Conservation (phyloP, 2,329 filamentous ascomycete species). For the Penicillium sp. region DNA sequence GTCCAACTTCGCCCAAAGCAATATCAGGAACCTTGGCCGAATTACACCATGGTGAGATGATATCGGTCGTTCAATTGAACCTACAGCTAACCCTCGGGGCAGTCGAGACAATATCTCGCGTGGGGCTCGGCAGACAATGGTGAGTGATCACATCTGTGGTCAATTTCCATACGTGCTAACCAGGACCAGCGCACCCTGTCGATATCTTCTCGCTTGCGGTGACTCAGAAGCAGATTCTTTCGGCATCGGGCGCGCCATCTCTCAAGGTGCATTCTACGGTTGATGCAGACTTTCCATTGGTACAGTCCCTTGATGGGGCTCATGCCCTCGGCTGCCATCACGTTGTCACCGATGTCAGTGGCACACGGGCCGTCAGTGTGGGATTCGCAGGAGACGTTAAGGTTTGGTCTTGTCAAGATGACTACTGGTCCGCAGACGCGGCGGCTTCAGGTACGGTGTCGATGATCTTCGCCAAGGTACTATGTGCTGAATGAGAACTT, state of each 20-base stretch:
- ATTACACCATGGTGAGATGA: slow-evolving; percentile 22
- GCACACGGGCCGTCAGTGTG: slow-evolving; percentile 71
- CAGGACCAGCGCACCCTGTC: slow-evolving; percentile 66
- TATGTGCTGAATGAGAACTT: slow-evolving; percentile 3
- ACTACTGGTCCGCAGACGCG: slow-evolving; percentile 53
- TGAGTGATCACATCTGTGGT: slow-evolving; percentile 39
- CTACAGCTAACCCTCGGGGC: slow-evolving; percentile 9
- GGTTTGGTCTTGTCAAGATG: slow-evolving; percentile 68
- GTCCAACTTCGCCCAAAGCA: neutral
- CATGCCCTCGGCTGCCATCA: slow-evolving; percentile 93
- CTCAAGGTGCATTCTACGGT: slow-evolving; percentile 77
- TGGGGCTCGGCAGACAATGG: slow-evolving; percentile 86
- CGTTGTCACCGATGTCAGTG: slow-evolving; percentile 67
- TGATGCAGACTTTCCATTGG: slow-evolving; percentile 69
- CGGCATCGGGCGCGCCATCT: slow-evolving; percentile 78
- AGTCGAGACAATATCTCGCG: slow-evolving; percentile 99
- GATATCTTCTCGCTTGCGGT: slow-evolving; percentile 83
- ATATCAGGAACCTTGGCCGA: neutral
- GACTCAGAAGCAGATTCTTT: slow-evolving; percentile 71
- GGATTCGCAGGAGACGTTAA: slow-evolving; percentile 89
- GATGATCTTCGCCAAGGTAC: neutral
- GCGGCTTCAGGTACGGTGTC: slow-evolving; percentile 40
- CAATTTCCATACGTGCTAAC: slow-evolving; percentile 35
- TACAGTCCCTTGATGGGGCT: slow-evolving; percentile 73
- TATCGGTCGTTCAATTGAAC: neutral